These are phyloP conservation scores for Talaromyces pinophilus DNA, from an alignment of 2,329 filamentous ascomycete genomes.

Conservation along the genomic window DNA sequence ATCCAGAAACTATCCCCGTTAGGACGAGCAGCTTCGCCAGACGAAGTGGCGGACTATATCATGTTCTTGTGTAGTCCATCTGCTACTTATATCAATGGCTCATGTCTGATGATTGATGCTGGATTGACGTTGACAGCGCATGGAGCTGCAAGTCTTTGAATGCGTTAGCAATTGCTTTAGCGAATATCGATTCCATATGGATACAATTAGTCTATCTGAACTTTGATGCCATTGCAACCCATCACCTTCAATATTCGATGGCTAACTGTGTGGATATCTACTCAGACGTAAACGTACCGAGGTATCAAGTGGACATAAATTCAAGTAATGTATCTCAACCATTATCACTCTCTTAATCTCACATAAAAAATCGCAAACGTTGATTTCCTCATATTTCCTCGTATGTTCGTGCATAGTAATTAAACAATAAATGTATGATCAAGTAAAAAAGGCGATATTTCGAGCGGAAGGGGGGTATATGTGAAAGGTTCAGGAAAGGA, in stretches of 20 bases:
- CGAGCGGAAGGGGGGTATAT: conserved; percentile 19
- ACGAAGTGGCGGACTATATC: conserved; percentile 36
- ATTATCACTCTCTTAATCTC: conserved; percentile 5
- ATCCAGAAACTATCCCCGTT: conserved; percentile 26
- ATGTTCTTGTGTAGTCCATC: conserved; percentile 33
- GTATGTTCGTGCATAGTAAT: conserved; percentile 21
- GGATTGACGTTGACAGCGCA: conserved; percentile 17
- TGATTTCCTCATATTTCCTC: conserved; percentile 20
- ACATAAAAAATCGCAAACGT: conserved; percentile 4
- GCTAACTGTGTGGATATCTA: neutral
- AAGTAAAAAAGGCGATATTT: neutral
- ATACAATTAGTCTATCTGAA: neutral
- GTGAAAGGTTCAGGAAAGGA: conserved; percentile 11
- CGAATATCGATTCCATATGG: neutral
- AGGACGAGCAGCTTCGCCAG: conserved; percentile 31
- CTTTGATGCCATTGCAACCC: neutral
- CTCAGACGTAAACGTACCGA: too few species aligned
- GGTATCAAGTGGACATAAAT: neutral
- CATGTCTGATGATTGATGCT: conserved; percentile 29
- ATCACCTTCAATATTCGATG: neutral
- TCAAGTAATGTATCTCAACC: neutral
- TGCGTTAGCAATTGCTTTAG: neutral
- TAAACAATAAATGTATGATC: conserved; percentile 14
- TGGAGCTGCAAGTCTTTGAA: neutral
- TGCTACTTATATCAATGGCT: conserved; percentile 35